Conservation (phyloP, 306 rosid genomes). For the Quercus dentata region DNA sequence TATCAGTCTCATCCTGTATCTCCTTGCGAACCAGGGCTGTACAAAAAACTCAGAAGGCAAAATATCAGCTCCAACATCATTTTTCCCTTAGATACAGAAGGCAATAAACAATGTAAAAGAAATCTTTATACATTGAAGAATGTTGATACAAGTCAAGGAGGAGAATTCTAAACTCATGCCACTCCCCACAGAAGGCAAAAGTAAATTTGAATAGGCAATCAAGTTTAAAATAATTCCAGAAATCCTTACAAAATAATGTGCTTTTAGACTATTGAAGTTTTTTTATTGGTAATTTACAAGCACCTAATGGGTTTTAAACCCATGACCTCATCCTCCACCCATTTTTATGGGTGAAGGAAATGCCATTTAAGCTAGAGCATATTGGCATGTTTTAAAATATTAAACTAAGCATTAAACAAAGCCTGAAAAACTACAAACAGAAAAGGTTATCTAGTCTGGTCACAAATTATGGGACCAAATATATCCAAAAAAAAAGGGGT, state of each 20-base stretch:
- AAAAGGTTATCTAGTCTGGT: too few species aligned
- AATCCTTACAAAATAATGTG: neutral
- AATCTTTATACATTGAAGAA: neutral
- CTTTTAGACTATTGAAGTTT: too few species aligned
- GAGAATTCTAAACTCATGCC: neutral
- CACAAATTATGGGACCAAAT: too few species aligned
- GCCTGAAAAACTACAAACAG: too few species aligned
- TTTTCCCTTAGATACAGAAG: neutral
- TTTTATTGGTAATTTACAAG: too few species aligned
- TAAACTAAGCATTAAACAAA: too few species aligned
- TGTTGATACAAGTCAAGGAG: neutral
- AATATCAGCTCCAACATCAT: slow-evolving; percentile 6
- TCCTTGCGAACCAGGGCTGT: slow-evolving; percentile 85
- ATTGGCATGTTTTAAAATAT: too few species aligned
- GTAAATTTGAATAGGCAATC: neutral
- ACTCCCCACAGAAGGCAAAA: neutral
- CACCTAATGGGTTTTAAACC: neutral
- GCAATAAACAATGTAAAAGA: neutral
- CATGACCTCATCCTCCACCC: too few species aligned
- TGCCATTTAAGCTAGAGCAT: too few species aligned
- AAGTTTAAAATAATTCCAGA: neutral
- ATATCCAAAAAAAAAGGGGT: too few species aligned
- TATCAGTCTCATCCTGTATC: slow-evolving; percentile 94
- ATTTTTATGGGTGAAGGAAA: too few species aligned
- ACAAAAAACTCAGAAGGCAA: slow-evolving; percentile 15